Conservation (phyloP, 352 stramenopile species). For the Pythium volutum region DNA sequence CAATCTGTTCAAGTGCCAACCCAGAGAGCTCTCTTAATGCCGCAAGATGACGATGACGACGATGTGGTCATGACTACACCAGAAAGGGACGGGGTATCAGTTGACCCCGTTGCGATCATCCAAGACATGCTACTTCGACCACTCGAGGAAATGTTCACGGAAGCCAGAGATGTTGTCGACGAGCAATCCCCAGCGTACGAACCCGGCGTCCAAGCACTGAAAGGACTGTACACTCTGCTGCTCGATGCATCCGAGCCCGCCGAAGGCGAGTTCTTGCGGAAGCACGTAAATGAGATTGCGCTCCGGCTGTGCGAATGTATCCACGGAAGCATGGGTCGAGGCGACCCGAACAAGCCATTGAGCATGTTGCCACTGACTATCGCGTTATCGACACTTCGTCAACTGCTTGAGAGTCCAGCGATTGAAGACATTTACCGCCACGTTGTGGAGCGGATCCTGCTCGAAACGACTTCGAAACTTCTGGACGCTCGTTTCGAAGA, state of each 20-base stretch:
- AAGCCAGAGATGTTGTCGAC: conserved; percentile 57
- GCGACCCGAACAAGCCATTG: conserved; percentile 59
- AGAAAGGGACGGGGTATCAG: conserved; percentile 24
- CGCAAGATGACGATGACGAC: conserved; percentile 35
- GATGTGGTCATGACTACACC: conserved; percentile 57
- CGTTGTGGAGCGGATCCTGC: conserved; percentile 69
- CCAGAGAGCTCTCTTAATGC: not conserved
- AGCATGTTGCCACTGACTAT: conserved; percentile 71
- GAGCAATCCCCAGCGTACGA: conserved; percentile 48
- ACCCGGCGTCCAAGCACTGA: conserved; percentile 72
- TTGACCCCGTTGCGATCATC: conserved; percentile 31
- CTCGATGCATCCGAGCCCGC: conserved; percentile 48
- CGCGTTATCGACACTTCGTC: conserved; percentile 60
- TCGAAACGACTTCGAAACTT: conserved; percentile 75
- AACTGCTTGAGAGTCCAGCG: conserved; percentile 57
- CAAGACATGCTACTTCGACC: conserved; percentile 52
- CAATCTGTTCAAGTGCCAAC: not conserved
- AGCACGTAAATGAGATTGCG: conserved; percentile 80
- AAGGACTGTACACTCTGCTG: conserved; percentile 79
- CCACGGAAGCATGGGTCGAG: conserved; percentile 62
- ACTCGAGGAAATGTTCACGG: conserved; percentile 65
- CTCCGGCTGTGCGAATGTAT: conserved; percentile 71
- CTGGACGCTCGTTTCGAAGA: conserved; percentile 69
- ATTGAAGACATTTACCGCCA: conserved; percentile 66
- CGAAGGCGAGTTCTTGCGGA: conserved; percentile 64